Conservation (phyloP, 2,329 filamentous ascomycete species). For the Immersiporthe knoxdaviesiana region DNA sequence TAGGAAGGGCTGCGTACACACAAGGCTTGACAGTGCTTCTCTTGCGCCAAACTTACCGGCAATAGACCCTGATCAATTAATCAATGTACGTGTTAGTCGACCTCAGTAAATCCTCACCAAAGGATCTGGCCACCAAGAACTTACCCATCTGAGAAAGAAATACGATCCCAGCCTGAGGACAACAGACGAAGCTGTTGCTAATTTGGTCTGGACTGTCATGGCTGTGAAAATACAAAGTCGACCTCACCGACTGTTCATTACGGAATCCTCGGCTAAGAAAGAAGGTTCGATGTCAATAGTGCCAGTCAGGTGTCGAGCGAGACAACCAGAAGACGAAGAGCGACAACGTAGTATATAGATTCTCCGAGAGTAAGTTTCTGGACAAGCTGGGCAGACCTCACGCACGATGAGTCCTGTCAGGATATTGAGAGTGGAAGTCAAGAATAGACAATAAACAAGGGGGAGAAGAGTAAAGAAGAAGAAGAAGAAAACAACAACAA, state of each 20-base stretch:
- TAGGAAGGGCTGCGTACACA: slow-evolving; percentile 3
- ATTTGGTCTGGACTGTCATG: slow-evolving; percentile 40
- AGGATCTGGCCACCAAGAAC: slow-evolving; percentile 29
- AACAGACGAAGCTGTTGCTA: slow-evolving; percentile 51
- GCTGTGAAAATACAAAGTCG: slow-evolving; percentile 7
- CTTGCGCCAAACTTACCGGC: slow-evolving; percentile 38
- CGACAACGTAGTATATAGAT: background rate
- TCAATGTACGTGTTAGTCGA: slow-evolving; percentile 17
- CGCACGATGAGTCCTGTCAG: background rate
- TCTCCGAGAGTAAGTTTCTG: background rate
- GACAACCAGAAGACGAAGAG: too few species aligned
- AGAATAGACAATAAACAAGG: background rate
- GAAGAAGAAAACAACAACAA: background rate
- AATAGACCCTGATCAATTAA: slow-evolving; percentile 38
- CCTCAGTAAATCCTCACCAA: too few species aligned
- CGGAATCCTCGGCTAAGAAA: background rate
- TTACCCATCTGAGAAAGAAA: slow-evolving; percentile 66
- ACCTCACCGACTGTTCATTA: background rate
- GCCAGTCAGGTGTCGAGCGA: background rate
- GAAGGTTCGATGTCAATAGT: background rate
- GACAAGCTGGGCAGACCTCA: background rate
- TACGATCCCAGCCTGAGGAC: slow-evolving; percentile 54
- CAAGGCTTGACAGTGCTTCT: background rate
- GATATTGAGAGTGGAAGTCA: background rate
- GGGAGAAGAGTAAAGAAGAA: background rate